Base-by-base conservation (phyloP, 129 eudicot species). In the Tagetes erecta region DNA sequence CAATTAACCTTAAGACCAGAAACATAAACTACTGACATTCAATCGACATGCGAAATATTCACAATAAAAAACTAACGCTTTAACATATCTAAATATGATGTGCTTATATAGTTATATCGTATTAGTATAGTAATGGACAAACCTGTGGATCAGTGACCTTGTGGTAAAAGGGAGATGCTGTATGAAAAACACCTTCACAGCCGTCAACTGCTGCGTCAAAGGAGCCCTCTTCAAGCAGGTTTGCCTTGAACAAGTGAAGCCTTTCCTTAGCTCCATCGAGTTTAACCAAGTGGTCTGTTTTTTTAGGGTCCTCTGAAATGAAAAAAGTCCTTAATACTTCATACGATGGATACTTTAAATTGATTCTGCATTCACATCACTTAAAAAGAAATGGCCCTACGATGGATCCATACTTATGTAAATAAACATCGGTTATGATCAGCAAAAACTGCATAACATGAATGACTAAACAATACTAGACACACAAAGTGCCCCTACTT, bases 241-340 rank as follows among this genome's bases (percentile, higher is more conserved):
- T 79, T 12, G 86, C 83, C 51, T 82, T 72, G 69, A 82, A 77
- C 68, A 82, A 55, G 34, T 86, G 83, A 36, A 88, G 91, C 74
- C 95, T 81, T 74, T 88, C 95, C 79, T 86, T 82, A 27, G 95
- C 91, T 59, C 95, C 95, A 33, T 86, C 91, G 44, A 88, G 91
- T 51, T 87, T 85, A 12, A 53, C 83, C 77, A 88, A 83, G 80
- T 86, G 91, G 33, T 72, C 80, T 6, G 79, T 77, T 66, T 78
- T 88, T 69, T 80, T 88, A 8, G 86, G 81, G 75, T 88, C 84
- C n/a, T 44, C 47, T 44, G 47, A 44, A 20, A 20, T 20, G 27
- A 20, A 20, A 20, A 20, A 20, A 20, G 27, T 20, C 47, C 47
- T 6, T 44, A 1, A 44, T 10, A 10, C 9, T 39, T 39, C 41